Evolutionary conservation across 2,329 filamentous ascomycete genomes (phyloP), one percentile per base, ranked within the genome.

Genomic region (Aspergillus thermomutatus): DNA sequence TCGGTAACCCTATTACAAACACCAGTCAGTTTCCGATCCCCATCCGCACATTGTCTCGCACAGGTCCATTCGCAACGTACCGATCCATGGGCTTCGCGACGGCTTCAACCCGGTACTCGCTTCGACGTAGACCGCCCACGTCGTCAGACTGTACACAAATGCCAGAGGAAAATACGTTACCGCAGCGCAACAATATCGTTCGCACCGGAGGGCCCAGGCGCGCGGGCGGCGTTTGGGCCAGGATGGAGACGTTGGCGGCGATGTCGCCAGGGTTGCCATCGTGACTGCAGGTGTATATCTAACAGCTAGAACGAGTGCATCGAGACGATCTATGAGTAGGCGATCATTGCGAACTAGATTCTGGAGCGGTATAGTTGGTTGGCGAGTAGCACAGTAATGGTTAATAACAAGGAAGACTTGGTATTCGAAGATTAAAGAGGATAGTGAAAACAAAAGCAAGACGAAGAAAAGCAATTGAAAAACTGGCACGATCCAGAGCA

Each of bases 51-150:
- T 9, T 53, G 26, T 17, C 60, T 10, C 9, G 11, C n/a, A 37
- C 11, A 54, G 8, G 10, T 34, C 41, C 27, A 52, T 53, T 37
- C 5, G 31, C 19, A 41, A 58, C 66, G 23, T 70, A 78, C 77
- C 74, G 47, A 74, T 71, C 76, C 75, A 77, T 34, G 72, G 71
- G 50, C 78, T 82, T 56, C 80, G 79, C 5, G 78, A 75, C 21
- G 81, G 77, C 52, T 76, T 77, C 27, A 82, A 80, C 52, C 90
- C 89, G 58, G 96, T 89, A 55, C 81, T 87, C 49, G 89, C 82
- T 66, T 92, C 83, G 8, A 96, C 92, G 82, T 89, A 97, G n/a
- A 89, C 84, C 2, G 91, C 92, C 94, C 94, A 99, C 10, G 89
- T 89, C n/a, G 91, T 93, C 64, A 97, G 75, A 55, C 88, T 83